These are phyloP conservation scores for Trifolium pratense DNA, from an alignment of 306 rosid genomes.

Conservation along the genomic window DNA sequence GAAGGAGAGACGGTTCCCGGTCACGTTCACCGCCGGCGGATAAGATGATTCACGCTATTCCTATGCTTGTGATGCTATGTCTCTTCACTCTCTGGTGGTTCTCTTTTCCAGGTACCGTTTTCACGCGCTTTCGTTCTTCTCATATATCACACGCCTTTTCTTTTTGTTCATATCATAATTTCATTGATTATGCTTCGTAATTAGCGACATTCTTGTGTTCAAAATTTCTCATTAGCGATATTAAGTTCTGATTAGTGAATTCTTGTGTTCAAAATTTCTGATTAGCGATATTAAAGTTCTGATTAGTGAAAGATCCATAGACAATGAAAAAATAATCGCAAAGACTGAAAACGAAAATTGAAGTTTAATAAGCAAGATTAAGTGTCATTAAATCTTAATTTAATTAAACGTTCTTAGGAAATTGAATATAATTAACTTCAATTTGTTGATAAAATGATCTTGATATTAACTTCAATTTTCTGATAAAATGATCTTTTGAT, in stretches of 20 bases:
- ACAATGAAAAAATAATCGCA: too few relatives aligned
- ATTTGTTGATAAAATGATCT: not conserved
- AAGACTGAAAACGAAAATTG: not conserved
- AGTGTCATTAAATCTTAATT: not conserved
- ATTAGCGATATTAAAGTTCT: too few relatives aligned
- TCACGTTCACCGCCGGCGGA: constrained; percentile 18
- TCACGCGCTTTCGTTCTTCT: not conserved
- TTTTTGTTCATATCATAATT: not conserved
- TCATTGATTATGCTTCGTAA: not conserved
- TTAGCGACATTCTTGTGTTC: not conserved
- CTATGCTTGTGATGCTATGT: constrained; percentile 52
- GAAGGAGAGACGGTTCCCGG: constrained; percentile 41
- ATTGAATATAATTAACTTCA: constrained; percentile 14
- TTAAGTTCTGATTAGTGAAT: not conserved
- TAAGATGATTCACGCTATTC: constrained; percentile 57
- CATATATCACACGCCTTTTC: not conserved
- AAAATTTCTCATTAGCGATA: not conserved
- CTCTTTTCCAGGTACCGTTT: constrained; percentile 59
- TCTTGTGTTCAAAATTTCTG: too few relatives aligned
- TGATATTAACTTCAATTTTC: not conserved
- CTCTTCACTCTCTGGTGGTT: constrained; percentile 67
- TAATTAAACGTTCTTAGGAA: constrained; percentile 6
- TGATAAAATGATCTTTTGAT: too few relatives aligned
- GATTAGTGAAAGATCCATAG: too few relatives aligned
- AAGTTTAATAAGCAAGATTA: constrained; percentile 21